Percentiles rank a stretch among this genome's conserved stretches.
Evolutionary conservation across 257 asterid genomes (phyloP).

Genomic region (Nicotiana knightiana): DNA sequence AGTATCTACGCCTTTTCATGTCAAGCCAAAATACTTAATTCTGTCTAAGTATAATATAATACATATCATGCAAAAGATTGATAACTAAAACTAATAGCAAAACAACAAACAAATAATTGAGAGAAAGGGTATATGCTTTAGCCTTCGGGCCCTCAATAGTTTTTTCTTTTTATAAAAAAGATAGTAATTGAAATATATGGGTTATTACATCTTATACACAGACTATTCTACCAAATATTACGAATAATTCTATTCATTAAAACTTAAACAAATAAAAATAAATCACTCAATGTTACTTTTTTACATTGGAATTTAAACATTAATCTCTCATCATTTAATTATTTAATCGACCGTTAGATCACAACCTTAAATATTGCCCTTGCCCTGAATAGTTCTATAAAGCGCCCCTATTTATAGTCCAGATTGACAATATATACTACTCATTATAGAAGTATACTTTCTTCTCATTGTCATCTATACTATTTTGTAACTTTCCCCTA

Average conservation of each 20-base stretch:
- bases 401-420: background rate
- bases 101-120: constrained; percentile 39
- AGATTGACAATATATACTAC: background rate
- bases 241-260: too few species aligned
- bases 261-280: too few species aligned
- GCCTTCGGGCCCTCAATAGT: background rate
- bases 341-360: background rate
- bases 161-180: background rate
- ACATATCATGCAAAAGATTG: background rate
- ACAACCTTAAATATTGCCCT: background rate
- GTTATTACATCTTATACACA: background rate
- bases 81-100: constrained; percentile 18
- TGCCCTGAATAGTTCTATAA: background rate
- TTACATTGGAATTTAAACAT: too few species aligned
- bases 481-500: background rate
- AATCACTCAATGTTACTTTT: too few species aligned
- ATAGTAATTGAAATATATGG: background rate
- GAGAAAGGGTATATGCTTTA: constrained; percentile 12
- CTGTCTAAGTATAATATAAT: background rate
- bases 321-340: too few species aligned
- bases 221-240: background rate
- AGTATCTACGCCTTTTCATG: constrained; percentile 34
- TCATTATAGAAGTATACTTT: background rate
- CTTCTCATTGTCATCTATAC: background rate
- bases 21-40: constrained; percentile 24